A percentile compares a stretch with the other conserved stretches of the same genome.
These are phyloP conservation scores for Ogataea wickerhamii DNA, from an alignment of 805 yeast genomes.

Conservation along the genomic window DNA sequence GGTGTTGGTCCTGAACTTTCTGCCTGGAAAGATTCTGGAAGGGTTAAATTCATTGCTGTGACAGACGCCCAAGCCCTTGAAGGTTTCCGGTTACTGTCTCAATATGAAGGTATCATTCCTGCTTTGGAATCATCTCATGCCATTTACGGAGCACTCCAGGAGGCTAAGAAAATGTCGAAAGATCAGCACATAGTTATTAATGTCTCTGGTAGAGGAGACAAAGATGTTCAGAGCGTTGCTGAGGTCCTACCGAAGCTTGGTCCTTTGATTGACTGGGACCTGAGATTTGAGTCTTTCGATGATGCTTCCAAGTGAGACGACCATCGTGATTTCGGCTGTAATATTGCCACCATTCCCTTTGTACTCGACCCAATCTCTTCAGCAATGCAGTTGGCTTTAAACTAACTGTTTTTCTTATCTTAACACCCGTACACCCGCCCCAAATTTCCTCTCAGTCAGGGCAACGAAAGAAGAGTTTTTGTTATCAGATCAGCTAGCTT, in stretches of 20 bases:
- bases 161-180: conserved; percentile 77
- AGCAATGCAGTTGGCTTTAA: too few relatives aligned
- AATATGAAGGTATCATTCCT: conserved; percentile 96
- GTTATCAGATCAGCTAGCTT: too few relatives aligned
- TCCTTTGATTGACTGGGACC: conserved; percentile 91
- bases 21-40: conserved; percentile 88
- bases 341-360: too few relatives aligned
- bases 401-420: too few relatives aligned
- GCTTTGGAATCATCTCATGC: conserved; percentile 99
- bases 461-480: too few relatives aligned
- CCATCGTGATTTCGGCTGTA: too few relatives aligned
- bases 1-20: conserved; percentile 99
- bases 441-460: too few relatives aligned
- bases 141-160: conserved; percentile 80
- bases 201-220: conserved; percentile 98
- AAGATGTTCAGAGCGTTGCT: conserved; percentile 97
- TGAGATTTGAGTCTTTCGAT: conserved; percentile 63
- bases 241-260: conserved; percentile 89
- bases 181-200: conserved; percentile 84
- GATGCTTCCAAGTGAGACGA: conserved; percentile 32
- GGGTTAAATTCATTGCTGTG: conserved; percentile 88
- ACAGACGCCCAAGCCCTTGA: conserved; percentile 92
- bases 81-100: conserved; percentile 85
- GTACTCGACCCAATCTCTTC: too few relatives aligned
- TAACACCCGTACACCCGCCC: too few relatives aligned